Base-by-base conservation (phyloP, 176 grass and related monocot genomes). In the Typha latifolia region DNA sequence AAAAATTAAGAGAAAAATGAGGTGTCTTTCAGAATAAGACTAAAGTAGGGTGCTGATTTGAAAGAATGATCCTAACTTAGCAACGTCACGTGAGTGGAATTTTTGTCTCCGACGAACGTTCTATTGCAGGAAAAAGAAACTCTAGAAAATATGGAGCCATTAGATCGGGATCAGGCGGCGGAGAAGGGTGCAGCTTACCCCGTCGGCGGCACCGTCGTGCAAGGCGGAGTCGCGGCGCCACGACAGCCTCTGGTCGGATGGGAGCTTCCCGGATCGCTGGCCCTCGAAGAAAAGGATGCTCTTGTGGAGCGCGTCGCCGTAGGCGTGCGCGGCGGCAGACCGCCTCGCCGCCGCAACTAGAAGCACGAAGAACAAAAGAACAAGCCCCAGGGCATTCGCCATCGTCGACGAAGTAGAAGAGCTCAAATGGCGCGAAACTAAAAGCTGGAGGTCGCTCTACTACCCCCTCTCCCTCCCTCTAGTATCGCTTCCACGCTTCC, bases 221-320 rank as follows among this genome's bases (percentile, higher is more conserved):
- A 90, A 24, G n/a, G 51, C 87, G 1, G 91, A 91, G 82, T 96
- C 84, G 12, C 62, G 76, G 6, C 91, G 87, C 91, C 87, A 91
- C 7, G 62, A 71, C 47, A 96, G 26, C 49, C 79, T 79, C 80
- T 91, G 91, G 63, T 67, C 72, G 0, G 87, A 15, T 0, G 92
- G 92, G 0, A 96, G 80, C 4, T 77, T 79, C 6, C 87, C 92
- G 3, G 92, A 96, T 5, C 87, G 74, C 77, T 96, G 92, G 21
- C 92, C 92, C 68, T 96, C 87, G 52, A 91, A 96, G 67, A 96
- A 96, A 20, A 96, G 74, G 48, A 96, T 87, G 82, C 81, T 83
- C 84, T 96, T 96, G 84, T 32, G 79, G 31, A 96, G 85, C 8
- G 87, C 91, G 51, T 90, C 87, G 52, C 29, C 51, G 67, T 96